Conservation (phyloP, 768 basidiomycete genomes). For the Suillus discolor region DNA sequence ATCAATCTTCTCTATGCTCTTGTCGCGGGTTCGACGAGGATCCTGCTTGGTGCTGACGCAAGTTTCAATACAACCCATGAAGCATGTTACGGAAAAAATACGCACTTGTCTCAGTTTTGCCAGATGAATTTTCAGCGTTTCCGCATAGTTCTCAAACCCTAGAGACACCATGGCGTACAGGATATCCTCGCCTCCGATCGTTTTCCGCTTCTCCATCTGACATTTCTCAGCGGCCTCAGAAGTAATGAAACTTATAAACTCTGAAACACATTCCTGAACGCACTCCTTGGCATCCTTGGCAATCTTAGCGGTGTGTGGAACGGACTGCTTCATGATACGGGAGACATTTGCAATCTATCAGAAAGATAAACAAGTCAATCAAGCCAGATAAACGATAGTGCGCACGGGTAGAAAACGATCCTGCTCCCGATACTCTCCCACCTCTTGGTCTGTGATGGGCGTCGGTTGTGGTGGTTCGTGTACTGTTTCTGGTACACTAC, state of each 20-base stretch:
- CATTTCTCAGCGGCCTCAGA: slow-evolving; percentile 96
- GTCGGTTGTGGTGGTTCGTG: slow-evolving; percentile 56
- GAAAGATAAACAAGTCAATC: not conserved
- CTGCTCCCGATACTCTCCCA: slow-evolving; percentile 93
- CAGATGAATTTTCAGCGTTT: slow-evolving; percentile 90
- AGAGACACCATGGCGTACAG: slow-evolving; percentile 91
- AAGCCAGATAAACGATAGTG: slow-evolving; percentile 14
- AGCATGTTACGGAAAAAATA: slow-evolving; percentile 4
- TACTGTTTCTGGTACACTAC: slow-evolving; percentile 28
- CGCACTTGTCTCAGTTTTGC: slow-evolving; percentile 84
- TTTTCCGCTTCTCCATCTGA: slow-evolving; percentile 94
- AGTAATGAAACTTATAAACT: slow-evolving; percentile 98
- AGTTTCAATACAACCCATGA: not conserved
- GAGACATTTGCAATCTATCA: slow-evolving; percentile 95
- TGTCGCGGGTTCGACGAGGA: slow-evolving; percentile 27
- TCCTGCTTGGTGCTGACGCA: slow-evolving; percentile 29
- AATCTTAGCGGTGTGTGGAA: slow-evolving; percentile 91
- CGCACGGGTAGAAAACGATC: slow-evolving; percentile 92
- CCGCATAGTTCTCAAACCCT: slow-evolving; percentile 94
- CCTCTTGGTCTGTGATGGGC: slow-evolving; percentile 89
- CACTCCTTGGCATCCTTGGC: slow-evolving; percentile 98
- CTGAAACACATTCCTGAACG: slow-evolving; percentile 97
- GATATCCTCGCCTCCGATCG: slow-evolving; percentile 97
- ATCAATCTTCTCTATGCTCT: slow-evolving; percentile 25
- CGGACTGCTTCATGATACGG: slow-evolving; percentile 92